Percentiles rank a stretch among this genome's conserved stretches.
Conservation (phyloP, 257 asterid genomes). For the Scutellaria galericulata region DNA sequence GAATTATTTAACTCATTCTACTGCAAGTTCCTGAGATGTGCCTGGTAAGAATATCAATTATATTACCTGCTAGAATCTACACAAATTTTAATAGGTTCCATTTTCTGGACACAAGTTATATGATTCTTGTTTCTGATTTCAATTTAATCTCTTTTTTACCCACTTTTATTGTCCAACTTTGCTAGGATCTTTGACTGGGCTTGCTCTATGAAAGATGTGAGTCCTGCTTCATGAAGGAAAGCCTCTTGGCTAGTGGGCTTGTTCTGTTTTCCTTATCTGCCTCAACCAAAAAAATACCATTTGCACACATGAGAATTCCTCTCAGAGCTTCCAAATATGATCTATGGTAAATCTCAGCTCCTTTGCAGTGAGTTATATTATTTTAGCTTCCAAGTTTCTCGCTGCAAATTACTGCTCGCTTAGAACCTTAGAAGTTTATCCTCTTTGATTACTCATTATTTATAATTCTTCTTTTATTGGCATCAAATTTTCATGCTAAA, state of each 20-base stretch:
- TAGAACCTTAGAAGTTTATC: not conserved
- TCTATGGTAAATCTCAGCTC: conserved; percentile 35
- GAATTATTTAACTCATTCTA: conserved; percentile 8
- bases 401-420: not conserved
- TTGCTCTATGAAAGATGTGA: too few species aligned
- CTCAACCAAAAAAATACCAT: too few species aligned
- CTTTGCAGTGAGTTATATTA: conserved; percentile 29
- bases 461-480: not conserved
- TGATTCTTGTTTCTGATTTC: not conserved
- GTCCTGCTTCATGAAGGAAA: too few species aligned
- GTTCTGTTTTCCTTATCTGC: too few species aligned
- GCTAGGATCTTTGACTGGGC: too few species aligned
- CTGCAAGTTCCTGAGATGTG: conserved; percentile 1
- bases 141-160: not conserved
- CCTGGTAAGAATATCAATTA: not conserved
- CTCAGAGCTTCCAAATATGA: not conserved
- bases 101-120: not conserved
- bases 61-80: not conserved
- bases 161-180: too few species aligned
- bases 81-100: not conserved
- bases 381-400: not conserved
- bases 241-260: too few species aligned
- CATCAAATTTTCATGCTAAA: not conserved
- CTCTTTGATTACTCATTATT: not conserved
- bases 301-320: too few species aligned